Evolutionary conservation across 345 rosid species (phyloP).

Genomic region (Crucihimalaya himalaica): DNA sequence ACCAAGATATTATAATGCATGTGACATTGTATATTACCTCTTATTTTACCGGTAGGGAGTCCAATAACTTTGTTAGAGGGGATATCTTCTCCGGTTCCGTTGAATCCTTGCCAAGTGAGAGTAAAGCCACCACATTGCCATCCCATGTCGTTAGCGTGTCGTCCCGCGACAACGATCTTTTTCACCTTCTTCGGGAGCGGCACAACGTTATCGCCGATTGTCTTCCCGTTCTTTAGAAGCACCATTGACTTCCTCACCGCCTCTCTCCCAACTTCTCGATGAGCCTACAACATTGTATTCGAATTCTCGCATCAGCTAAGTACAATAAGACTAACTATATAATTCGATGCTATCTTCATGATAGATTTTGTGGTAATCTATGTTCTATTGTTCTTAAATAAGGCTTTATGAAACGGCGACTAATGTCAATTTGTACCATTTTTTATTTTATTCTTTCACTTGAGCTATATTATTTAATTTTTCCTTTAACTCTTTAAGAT

Average conservation of each 20-base stretch:
- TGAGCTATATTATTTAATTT: not conserved
- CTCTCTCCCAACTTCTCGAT: conserved; percentile 70
- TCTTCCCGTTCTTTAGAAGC: conserved; percentile 67
- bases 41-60: conserved; percentile 36
- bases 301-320: not conserved
- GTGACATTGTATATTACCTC: conserved; percentile 18
- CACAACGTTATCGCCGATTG: conserved; percentile 44
- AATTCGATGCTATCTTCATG: not conserved
- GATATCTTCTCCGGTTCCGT: conserved; percentile 45
- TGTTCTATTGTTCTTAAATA: too few species aligned
- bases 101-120: conserved; percentile 62
- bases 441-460: not conserved
- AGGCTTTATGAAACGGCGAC: not conserved
- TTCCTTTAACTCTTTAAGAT: not conserved
- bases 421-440: not conserved
- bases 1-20: conserved; percentile 1
- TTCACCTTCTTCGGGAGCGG: conserved; percentile 62
- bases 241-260: conserved; percentile 83
- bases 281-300: conserved; percentile 46
- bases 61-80: not conserved
- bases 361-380: not conserved
- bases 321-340: not conserved
- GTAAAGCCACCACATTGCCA: conserved; percentile 83
- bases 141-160: conserved; percentile 71
- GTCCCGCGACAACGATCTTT: conserved; percentile 63